Base-by-base conservation (phyloP, 495 filamentous ascomycete species). In the Podospora comata region DNA sequence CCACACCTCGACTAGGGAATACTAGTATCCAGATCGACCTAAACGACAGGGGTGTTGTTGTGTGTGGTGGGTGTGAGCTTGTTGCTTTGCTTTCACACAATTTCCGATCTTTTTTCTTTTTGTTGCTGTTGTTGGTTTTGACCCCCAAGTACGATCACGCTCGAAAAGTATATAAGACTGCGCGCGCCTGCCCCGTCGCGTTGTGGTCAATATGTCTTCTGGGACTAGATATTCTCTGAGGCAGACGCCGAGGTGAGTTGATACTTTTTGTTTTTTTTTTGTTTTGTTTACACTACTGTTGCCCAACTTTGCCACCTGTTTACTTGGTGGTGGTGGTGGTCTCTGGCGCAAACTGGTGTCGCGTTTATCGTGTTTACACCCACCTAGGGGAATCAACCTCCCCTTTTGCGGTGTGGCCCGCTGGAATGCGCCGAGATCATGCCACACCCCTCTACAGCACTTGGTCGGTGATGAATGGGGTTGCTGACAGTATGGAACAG, bases 241-340 rank as follows among this genome's bases (percentile, higher is more conserved):
- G 55, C 81, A 83, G 75, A 86, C 83, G 62, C 84, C 84, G 34
- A 83, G 77, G 84, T 85, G 76, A 72, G 74, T 79, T 79, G 23
- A 58, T 58, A 15, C 55, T 5, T 9, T 26, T 58, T 0, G 9
- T 57, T 57, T 18, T 20, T 30, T 30, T 15, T 26, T 19, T 62
- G 9, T 53, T 64, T 28, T n/a, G 28, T 62, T 26, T 30, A 19
- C 5, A 18, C n/a, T 34, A n/a, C 64, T 16, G 13, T 39, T 39
- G 27, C 28, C 20, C 39, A 48, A 11, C 39, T 48, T 11, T 48
- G 7, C 39, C 39, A 11, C 30, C 30, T 23, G 39, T 26, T 15
- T 34, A 18, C 44, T 60, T 27, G 30, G 16, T 27, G 16, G 4
- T 7, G 28, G 11, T 19, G 65, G 5, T 18, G 54, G 54, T 48